Evolutionary conservation across 768 basidiomycete species (phyloP).

Genomic region (Suillus discolor): DNA sequence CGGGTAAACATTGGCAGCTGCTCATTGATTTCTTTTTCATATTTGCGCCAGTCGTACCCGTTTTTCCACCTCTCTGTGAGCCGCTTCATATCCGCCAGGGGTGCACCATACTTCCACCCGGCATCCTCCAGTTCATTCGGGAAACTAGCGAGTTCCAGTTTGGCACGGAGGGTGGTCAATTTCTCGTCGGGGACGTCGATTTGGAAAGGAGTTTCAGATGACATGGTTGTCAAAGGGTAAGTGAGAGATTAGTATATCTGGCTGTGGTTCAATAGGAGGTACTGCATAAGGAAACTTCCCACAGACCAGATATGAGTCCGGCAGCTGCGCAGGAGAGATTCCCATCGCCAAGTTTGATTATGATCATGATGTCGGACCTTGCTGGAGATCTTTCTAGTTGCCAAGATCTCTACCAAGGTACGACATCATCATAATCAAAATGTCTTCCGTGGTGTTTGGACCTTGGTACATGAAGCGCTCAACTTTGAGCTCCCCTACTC

Average conservation of each 20-base stretch:
- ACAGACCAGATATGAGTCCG: too few species aligned
- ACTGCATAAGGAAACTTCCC: too few species aligned
- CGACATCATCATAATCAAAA: too few species aligned
- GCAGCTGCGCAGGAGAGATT: too few species aligned
- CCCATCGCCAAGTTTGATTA: too few species aligned
- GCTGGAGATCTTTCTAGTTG: too few species aligned
- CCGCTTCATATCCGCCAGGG: conserved; percentile 50
- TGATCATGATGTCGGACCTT: too few species aligned
- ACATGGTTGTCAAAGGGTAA: conserved; percentile 20
- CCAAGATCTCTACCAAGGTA: too few species aligned
- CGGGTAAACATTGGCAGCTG: conserved; percentile 39
- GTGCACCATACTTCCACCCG: conserved; percentile 53
- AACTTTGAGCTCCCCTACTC: too few species aligned
- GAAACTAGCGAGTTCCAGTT: conserved; percentile 50
- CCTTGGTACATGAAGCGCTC: too few species aligned
- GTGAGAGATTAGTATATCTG: background rate
- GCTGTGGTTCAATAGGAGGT: too few species aligned
- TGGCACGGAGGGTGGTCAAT: conserved; percentile 43
- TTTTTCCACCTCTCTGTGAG: conserved; percentile 52
- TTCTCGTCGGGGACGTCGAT: conserved; percentile 47
- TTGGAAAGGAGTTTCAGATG: conserved; percentile 45
- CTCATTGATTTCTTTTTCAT: conserved; percentile 51
- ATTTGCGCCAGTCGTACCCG: conserved; percentile 57
- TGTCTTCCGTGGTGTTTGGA: too few species aligned
- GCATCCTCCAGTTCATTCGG: conserved; percentile 61